Evolutionary conservation across 331 rosid species (phyloP).

Genomic region (Malus hybrid): DNA sequence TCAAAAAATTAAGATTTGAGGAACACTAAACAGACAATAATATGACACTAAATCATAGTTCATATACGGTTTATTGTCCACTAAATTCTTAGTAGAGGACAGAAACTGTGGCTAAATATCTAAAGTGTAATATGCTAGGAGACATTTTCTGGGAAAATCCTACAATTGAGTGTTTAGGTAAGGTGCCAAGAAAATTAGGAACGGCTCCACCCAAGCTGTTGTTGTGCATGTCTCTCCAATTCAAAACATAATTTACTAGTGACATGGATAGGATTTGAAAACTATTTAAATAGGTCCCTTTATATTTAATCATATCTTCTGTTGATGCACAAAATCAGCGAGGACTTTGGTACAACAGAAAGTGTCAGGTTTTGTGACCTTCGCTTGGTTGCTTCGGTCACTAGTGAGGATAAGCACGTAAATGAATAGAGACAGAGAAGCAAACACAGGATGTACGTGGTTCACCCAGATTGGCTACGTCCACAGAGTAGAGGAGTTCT

Average conservation of each 20-base stretch:
- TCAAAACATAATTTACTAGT: neutral
- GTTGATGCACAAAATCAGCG: too few species aligned
- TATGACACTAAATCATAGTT: neutral
- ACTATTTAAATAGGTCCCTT: neutral
- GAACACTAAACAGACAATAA: neutral
- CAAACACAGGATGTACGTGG: too few species aligned
- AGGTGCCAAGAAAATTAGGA: conserved; percentile 11
- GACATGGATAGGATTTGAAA: neutral
- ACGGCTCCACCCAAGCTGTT: conserved; percentile 19
- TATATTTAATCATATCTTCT: too few species aligned
- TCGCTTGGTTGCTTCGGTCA: too few species aligned
- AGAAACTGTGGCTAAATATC: neutral
- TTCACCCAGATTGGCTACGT: too few species aligned
- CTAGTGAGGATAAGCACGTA: too few species aligned
- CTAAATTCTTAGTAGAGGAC: neutral
- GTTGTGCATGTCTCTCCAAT: conserved; percentile 12
- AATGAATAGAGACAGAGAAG: too few species aligned
- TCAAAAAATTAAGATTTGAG: too few species aligned
- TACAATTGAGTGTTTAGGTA: conserved; percentile 9
- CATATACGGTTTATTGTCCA: neutral
- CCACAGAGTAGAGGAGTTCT: too few species aligned
- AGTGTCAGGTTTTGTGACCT: too few species aligned
- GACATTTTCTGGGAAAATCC: neutral
- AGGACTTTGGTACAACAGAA: too few species aligned
- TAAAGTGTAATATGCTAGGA: too few species aligned